phyloP scores from a whole-genome alignment of 1,139 yeast species.

The Debaryomyces psychrophilus region DNA sequence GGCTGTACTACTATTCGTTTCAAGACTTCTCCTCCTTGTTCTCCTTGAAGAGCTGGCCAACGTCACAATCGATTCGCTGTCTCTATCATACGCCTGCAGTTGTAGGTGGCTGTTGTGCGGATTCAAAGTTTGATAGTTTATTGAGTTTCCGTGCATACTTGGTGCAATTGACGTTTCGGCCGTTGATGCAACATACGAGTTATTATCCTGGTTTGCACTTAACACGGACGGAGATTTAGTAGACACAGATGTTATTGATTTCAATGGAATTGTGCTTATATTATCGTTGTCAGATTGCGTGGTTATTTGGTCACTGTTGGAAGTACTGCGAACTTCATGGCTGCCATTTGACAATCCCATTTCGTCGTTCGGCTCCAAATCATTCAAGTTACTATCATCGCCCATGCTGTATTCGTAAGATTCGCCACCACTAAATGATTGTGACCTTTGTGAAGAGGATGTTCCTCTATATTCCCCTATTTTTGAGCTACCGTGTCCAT shows the following conservation, averaged over 20 bases:
- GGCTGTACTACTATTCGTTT: slow-evolving; percentile 60
- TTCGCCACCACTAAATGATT: background rate
- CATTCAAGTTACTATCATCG: background rate
- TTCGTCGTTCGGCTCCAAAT: slow-evolving; percentile 3
- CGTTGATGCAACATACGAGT: slow-evolving; percentile 50
- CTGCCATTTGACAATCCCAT: slow-evolving; percentile 7
- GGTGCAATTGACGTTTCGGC: slow-evolving; percentile 59
- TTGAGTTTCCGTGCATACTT: slow-evolving; percentile 25
- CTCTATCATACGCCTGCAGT: slow-evolving; percentile 33
- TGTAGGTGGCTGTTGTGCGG: slow-evolving; percentile 11
- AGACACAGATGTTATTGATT: slow-evolving; percentile 53
- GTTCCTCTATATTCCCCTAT: slow-evolving; percentile 7
- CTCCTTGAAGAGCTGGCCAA: slow-evolving; percentile 56
- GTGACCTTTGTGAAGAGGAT: background rate
- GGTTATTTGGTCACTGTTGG: slow-evolving; percentile 20
- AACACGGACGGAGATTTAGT: slow-evolving; percentile 47
- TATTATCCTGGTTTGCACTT: slow-evolving; percentile 43
- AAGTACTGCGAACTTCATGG: slow-evolving; percentile 11
- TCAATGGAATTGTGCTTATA: slow-evolving; percentile 55
- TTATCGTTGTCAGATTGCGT: slow-evolving; percentile 26
- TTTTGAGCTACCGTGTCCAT: background rate
- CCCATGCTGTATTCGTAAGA: background rate
- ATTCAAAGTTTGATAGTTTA: slow-evolving; percentile 12
- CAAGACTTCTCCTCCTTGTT: slow-evolving; percentile 53
- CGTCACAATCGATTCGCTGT: slow-evolving; percentile 57